Percentiles rank a stretch among this genome's conserved stretches.
phyloP scores from a whole-genome alignment of 2,329 filamentous ascomycete species.

The Trichothecium sympodiale region DNA sequence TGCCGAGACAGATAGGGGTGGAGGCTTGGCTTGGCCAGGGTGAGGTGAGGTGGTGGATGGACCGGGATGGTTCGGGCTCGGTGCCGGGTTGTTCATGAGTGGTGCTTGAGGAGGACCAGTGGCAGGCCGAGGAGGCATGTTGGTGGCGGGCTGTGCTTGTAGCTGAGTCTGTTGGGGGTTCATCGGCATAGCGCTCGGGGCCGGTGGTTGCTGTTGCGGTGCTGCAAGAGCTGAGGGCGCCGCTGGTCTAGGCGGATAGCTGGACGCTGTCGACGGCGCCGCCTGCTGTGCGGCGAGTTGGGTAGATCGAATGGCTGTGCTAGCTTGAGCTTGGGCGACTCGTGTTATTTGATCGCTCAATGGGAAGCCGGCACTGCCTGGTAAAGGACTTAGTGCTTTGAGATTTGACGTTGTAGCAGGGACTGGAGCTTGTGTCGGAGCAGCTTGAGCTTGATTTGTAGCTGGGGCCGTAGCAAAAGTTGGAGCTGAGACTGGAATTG shows the following conservation, averaged over 20 bases:
- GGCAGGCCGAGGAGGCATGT: conserved; percentile 1
- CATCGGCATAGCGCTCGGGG: conserved; percentile 5
- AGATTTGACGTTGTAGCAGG: conserved; percentile 11
- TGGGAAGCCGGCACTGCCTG: conserved; percentile 16
- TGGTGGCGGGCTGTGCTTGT: background rate
- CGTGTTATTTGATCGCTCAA: conserved; percentile 11
- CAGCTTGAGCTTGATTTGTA: background rate
- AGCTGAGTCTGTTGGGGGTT: conserved; percentile 3
- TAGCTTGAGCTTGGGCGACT: too few relatives aligned
- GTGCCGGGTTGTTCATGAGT: conserved; percentile 1
- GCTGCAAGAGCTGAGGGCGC: conserved; percentile 4
- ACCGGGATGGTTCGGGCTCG: conserved; percentile 3
- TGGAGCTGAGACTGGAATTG: background rate
- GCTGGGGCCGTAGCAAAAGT: too few relatives aligned
- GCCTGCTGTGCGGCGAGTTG: conserved; percentile 5
- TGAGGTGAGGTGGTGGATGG: conserved; percentile 2
- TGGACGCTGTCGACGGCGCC: conserved; percentile 6
- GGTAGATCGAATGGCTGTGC: too few relatives aligned
- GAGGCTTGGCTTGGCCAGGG: conserved; percentile 6
- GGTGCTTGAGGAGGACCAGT: background rate
- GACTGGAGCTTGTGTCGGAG: conserved; percentile 7
- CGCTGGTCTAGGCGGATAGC: conserved; percentile 2
- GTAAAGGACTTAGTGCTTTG: conserved; percentile 1
- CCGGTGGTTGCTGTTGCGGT: conserved; percentile 14
- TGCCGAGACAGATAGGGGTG: conserved; percentile 1